These are phyloP conservation scores for Mycena citricolor DNA, from an alignment of 1,284 basidiomycete species.

Conservation along the genomic window DNA sequence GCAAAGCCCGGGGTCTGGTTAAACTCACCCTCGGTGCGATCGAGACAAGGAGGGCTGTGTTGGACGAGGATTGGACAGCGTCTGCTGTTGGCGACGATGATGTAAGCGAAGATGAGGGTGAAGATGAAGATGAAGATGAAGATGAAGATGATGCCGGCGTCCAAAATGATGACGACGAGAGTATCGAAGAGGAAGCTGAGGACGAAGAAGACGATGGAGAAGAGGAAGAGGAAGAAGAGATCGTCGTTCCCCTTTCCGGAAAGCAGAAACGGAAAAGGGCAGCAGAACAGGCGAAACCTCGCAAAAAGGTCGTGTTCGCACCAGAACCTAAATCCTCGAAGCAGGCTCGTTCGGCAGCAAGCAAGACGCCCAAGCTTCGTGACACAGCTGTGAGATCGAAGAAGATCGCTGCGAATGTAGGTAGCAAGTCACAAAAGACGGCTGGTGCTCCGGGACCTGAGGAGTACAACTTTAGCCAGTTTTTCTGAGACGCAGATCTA, in stretches of 20 bases:
- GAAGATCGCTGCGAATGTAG: constrained; percentile 17
- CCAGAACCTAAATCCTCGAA: constrained; percentile 22
- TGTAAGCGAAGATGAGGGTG: constrained; percentile 37
- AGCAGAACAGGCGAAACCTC: constrained; percentile 25
- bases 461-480: constrained; percentile 21
- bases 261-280: constrained; percentile 54
- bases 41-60: constrained; percentile 52
- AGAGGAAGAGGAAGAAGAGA: constrained; percentile 36
- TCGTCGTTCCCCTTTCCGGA: constrained; percentile 31
- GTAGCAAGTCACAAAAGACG: constrained; percentile 16
- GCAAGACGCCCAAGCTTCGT: neutral
- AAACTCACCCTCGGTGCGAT: constrained; percentile 50
- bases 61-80: constrained; percentile 56
- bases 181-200: constrained; percentile 28
- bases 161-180: constrained; percentile 28
- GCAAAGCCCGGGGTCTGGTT: constrained; percentile 60
- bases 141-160: constrained; percentile 27
- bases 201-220: constrained; percentile 30
- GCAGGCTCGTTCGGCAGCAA: constrained; percentile 19
- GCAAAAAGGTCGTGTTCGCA: constrained; percentile 25
- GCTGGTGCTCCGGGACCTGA: constrained; percentile 11
- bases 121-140: constrained; percentile 32
- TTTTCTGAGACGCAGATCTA: too few species aligned
- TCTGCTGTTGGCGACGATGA: constrained; percentile 46
- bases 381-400: too few species aligned